Evolutionary conservation across 306 rosid genomes (phyloP).

Genomic region (Quercus parvula): DNA sequence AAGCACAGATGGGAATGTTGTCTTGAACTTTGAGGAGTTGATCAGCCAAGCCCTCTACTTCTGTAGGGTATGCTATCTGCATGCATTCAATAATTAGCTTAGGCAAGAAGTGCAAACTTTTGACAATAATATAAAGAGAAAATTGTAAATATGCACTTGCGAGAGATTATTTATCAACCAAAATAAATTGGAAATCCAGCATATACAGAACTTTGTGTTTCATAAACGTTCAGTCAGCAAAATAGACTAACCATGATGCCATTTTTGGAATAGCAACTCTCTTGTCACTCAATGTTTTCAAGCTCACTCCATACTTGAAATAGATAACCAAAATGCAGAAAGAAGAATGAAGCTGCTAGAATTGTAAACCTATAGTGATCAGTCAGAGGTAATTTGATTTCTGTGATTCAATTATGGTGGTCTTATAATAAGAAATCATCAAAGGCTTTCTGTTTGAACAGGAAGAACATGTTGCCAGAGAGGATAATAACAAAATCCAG

Average conservation of each 20-base stretch:
- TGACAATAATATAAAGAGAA: background rate
- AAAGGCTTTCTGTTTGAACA: background rate
- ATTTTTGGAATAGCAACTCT: background rate
- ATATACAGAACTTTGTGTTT: background rate
- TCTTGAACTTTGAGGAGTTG: constrained; percentile 97
- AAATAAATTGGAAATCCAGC: constrained; percentile 5
- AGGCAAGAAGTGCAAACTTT: background rate
- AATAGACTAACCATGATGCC: background rate
- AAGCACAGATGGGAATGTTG: constrained; percentile 97
- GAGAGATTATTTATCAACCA: background rate
- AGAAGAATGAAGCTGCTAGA: background rate
- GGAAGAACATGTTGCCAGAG: background rate
- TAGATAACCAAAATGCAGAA: background rate
- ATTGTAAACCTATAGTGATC: too few relatives aligned
- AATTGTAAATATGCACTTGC: background rate
- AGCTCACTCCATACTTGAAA: background rate
- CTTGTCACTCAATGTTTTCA: background rate
- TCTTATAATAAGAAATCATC: background rate
- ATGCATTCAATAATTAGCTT: constrained; percentile 8
- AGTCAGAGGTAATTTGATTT: too few relatives aligned
- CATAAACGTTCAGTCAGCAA: background rate
- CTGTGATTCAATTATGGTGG: too few relatives aligned
- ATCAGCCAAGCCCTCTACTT: constrained; percentile 58
- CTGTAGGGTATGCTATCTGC: constrained; percentile 98
- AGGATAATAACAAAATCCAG: background rate